Conservation (phyloP, 2,329 filamentous ascomycete genomes). For the Scedosporium apiospermum region DNA sequence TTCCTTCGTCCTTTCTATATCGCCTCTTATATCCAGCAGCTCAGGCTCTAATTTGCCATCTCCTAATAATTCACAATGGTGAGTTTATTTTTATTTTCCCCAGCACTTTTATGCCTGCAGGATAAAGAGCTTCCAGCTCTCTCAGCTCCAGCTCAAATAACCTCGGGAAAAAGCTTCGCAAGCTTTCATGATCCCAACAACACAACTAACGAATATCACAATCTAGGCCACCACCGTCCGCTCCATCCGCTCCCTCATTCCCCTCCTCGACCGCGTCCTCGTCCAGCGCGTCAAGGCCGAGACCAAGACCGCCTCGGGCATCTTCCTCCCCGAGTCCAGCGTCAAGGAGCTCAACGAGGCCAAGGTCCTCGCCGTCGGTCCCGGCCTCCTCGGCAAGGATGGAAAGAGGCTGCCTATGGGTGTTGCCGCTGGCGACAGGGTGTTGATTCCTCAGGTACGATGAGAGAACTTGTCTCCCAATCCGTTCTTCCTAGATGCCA, state of each 20-base stretch:
- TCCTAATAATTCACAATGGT: conserved; percentile 7
- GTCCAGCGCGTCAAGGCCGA: conserved; percentile 98
- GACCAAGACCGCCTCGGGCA: conserved; percentile 89
- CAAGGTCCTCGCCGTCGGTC: conserved; percentile 89
- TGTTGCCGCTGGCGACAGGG: conserved; percentile 76
- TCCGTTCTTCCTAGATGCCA: conserved; percentile 15
- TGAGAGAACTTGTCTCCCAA: too few species aligned
- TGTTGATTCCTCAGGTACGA: conserved; percentile 87
- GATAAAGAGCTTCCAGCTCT: background rate
- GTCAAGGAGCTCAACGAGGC: conserved; percentile 99
- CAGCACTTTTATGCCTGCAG: background rate
- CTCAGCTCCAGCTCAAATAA: background rate
- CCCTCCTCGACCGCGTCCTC: conserved; percentile 94
- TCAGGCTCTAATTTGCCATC: background rate
- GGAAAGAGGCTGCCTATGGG: conserved; percentile 81
- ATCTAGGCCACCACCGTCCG: conserved; percentile 65
- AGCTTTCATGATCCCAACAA: background rate
- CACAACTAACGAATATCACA: background rate
- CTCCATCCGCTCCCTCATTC: conserved; percentile 88
- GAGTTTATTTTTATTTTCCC: background rate
- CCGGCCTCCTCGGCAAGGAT: conserved; percentile 77
- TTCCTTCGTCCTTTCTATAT: conserved; percentile 4
- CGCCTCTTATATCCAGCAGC: background rate
- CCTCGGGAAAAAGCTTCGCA: background rate
- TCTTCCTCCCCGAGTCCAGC: conserved; percentile 93